These are phyloP conservation scores for Teunomyces stri DNA, from an alignment of 805 yeast genomes.

Conservation along the genomic window DNA sequence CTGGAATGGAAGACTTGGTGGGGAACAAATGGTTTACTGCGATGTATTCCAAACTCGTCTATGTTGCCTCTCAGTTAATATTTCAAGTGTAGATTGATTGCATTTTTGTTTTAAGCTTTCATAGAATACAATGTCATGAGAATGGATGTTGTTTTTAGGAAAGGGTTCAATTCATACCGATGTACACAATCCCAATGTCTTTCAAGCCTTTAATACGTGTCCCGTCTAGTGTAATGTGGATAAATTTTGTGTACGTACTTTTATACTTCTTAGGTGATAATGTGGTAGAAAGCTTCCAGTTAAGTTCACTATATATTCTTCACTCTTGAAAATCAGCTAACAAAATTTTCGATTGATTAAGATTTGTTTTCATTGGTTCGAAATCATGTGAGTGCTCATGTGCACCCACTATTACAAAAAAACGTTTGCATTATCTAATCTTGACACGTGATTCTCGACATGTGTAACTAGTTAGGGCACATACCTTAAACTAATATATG, in stretches of 20 bases:
- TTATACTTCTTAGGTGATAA: slow-evolving; percentile 2
- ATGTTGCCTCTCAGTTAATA: neutral
- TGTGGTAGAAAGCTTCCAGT: slow-evolving; percentile 3
- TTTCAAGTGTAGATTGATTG: neutral
- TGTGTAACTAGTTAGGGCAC: neutral
- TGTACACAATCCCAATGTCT: neutral
- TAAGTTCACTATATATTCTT: slow-evolving; percentile 3
- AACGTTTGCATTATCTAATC: neutral
- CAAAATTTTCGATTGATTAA: slow-evolving; percentile 4
- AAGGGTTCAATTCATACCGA: neutral
- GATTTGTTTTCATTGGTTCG: slow-evolving; percentile 4
- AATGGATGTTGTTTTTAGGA: neutral
- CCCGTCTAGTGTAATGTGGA: neutral
- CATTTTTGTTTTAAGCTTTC: neutral
- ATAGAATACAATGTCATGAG: neutral
- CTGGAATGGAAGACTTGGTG: neutral
- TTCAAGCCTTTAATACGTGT: neutral
- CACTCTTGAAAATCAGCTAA: slow-evolving; percentile 4
- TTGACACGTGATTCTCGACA: neutral
- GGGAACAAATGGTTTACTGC: neutral
- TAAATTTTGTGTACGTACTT: neutral
- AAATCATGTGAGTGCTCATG: slow-evolving; percentile 4
- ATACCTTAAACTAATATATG: neutral
- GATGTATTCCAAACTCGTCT: no score
- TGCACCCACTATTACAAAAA: neutral